Evolutionary conservation across 2,329 filamentous ascomycete species (phyloP), one percentile per base, ranked within the genome.

Genomic region (Penicillium sp.): DNA sequence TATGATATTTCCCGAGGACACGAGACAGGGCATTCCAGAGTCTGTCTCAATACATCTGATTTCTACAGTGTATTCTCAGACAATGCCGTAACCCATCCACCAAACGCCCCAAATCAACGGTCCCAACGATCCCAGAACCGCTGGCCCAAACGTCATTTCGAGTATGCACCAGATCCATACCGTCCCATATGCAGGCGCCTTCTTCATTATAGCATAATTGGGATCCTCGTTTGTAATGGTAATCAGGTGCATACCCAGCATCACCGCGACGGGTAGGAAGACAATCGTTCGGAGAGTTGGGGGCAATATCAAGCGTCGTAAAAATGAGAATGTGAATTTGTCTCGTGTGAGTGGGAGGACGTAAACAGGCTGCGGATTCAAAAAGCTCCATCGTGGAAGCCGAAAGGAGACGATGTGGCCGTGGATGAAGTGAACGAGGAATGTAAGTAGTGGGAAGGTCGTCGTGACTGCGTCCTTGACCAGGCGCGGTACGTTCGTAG

Each of bases 81-180:
- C 11, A 53, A 81, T 74, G 2, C 73, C 70, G 67, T 83, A 84
- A 2, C 79, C 80, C 62, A 80, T 82, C 77, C 77, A 85, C 74
- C 76, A 81, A 25, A 74, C 63, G 5, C 81, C 72, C 72, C 80
- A 86, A 1, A 67, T 72, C 50, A 80, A 64, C 14, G 85, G 81
- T n/a, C 76, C 70, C 40, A 76, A 53, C 22, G 83, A 73, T 43
- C 81, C 84, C n/a, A 76, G 66, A 23, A 87, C 76, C 0, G 89
- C 89, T 67, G 83, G 86, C 0, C 79, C 67, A 40, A 96, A 77
- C 53, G 90, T 82, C 75, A 97, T 82, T 77, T 99, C 94, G 45
- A 97, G 82, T 22, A 97, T 87, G 29, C 89, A 86, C 92, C 93
- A 97, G 4, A 97, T 83, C 92, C 93, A 97, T 18, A 97, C 73